Percentiles rank a stretch among this genome's conserved stretches.
phyloP scores from a whole-genome alignment of 83 land plant species.

The Picea mariana region DNA sequence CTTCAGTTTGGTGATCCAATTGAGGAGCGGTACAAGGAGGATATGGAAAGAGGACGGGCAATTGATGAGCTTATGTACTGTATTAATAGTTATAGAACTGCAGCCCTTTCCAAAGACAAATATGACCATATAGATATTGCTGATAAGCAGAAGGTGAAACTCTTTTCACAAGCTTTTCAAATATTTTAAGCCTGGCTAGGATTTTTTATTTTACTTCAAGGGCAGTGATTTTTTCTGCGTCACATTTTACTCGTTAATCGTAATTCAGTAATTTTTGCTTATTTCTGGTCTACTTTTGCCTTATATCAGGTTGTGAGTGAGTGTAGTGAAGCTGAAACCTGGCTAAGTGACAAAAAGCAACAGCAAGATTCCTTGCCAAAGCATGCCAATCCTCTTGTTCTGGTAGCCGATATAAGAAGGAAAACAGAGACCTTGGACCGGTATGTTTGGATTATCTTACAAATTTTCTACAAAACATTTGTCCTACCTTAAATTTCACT shows the following conservation, averaged over 20 bases:
- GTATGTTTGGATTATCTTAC: constrained; percentile 32
- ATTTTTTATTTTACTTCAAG: background rate
- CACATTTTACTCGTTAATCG: background rate
- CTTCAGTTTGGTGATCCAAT: constrained; percentile 65
- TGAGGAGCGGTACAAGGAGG: constrained; percentile 82
- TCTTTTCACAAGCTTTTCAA: background rate
- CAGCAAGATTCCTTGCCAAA: constrained; percentile 80
- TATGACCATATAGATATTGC: constrained; percentile 85
- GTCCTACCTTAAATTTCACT: background rate
- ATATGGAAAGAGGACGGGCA: constrained; percentile 58
- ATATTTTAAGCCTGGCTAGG: background rate
- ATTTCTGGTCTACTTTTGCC: background rate
- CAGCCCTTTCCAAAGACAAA: constrained; percentile 83
- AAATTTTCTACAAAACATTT: constrained; percentile 6
- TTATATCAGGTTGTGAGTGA: constrained; percentile 66
- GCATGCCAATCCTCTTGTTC: constrained; percentile 65
- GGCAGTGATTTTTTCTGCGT: background rate
- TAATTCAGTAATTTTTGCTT: background rate
- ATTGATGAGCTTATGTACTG: constrained; percentile 71
- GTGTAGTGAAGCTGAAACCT: constrained; percentile 85
- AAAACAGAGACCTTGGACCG: constrained; percentile 86
- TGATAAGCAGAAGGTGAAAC: constrained; percentile 86
- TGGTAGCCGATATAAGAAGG: constrained; percentile 68
- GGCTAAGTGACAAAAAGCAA: constrained; percentile 85
- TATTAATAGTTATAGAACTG: constrained; percentile 83